Percentiles rank a stretch among this genome's conserved stretches.
Conservation (phyloP, 805 yeast genomes). For the Candida ulmi region DNA sequence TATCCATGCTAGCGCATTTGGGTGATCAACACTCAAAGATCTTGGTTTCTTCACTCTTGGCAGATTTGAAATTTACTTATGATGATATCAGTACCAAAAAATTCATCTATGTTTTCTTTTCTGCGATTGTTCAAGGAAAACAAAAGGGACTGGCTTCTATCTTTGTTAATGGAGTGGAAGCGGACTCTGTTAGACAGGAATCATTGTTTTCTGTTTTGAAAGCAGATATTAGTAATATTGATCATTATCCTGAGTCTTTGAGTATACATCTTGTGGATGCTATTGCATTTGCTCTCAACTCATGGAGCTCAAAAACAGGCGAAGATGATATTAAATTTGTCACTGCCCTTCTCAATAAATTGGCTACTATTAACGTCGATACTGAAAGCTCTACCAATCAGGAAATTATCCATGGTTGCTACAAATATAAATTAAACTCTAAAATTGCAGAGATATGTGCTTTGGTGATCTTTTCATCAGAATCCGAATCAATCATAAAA, state of each 20-base stretch:
- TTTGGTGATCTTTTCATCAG: constrained; percentile 56
- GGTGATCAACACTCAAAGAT: constrained; percentile 59
- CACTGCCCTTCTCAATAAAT: constrained; percentile 28
- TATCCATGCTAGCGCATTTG: constrained; percentile 77
- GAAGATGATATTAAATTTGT: constrained; percentile 38
- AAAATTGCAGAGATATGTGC: constrained; percentile 75
- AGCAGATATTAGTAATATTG: constrained; percentile 44
- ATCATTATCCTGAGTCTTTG: constrained; percentile 54
- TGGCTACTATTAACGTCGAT: constrained; percentile 11
- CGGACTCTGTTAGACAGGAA: constrained; percentile 13
- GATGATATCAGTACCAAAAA: constrained; percentile 49
- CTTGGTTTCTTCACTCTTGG: constrained; percentile 52
- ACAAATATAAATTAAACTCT: constrained; percentile 53
- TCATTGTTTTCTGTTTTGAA: constrained; percentile 56
- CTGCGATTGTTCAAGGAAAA: constrained; percentile 62
- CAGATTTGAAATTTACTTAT: constrained; percentile 53
- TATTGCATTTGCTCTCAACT: constrained; percentile 65
- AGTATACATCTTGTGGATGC: constrained; percentile 67
- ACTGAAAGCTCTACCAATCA: constrained; percentile 5
- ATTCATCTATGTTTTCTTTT: constrained; percentile 55
- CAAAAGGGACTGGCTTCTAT: constrained; percentile 76
- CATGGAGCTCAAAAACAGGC: constrained; percentile 66
- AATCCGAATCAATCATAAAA: constrained; percentile 33
- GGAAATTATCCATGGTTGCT: constrained; percentile 36
- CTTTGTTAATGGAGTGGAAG: constrained; percentile 52